Percentiles rank a stretch among this genome's conserved stretches.
Evolutionary conservation across 805 yeast genomes (phyloP).

Genomic region (Sungouiozyma ichnusensis): DNA sequence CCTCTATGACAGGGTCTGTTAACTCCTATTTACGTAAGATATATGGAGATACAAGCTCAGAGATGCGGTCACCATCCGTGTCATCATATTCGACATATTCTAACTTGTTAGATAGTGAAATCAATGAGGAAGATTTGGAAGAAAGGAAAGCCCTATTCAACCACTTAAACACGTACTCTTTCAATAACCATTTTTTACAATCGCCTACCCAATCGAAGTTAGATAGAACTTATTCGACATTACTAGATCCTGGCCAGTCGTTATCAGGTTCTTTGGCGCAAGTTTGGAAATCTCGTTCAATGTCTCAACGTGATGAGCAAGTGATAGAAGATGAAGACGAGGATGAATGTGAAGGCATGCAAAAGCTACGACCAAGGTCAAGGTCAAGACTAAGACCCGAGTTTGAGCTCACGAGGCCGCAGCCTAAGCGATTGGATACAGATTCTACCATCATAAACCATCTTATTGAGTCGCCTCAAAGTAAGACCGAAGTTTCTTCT

Average conservation of each 20-base stretch:
- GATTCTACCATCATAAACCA: neutral
- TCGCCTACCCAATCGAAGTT: neutral
- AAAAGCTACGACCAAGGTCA: neutral
- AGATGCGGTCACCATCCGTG: neutral
- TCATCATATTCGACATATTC: neutral
- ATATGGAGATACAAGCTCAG: conserved; percentile 3
- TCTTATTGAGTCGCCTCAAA: neutral
- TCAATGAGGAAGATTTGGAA: conserved; percentile 1
- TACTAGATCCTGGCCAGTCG: neutral
- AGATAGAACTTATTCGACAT: neutral
- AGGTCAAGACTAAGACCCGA: neutral
- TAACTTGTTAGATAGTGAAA: neutral
- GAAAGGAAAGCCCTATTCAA: conserved; percentile 1
- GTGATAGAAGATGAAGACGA: neutral
- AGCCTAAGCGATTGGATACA: neutral
- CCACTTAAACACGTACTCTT: conserved; percentile 2
- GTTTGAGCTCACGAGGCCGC: neutral
- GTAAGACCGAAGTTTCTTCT: neutral
- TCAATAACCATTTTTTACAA: neutral
- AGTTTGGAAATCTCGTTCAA: neutral
- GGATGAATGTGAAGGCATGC: neutral
- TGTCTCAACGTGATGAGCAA: neutral
- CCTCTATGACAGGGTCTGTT: conserved; percentile 1
- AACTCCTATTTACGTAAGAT: conserved; percentile 3
- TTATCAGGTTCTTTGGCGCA: neutral